A percentile compares a stretch with the other conserved stretches of the same genome.
Evolutionary conservation across 331 rosid genomes (phyloP).

Genomic region (Spiraea crenata): DNA sequence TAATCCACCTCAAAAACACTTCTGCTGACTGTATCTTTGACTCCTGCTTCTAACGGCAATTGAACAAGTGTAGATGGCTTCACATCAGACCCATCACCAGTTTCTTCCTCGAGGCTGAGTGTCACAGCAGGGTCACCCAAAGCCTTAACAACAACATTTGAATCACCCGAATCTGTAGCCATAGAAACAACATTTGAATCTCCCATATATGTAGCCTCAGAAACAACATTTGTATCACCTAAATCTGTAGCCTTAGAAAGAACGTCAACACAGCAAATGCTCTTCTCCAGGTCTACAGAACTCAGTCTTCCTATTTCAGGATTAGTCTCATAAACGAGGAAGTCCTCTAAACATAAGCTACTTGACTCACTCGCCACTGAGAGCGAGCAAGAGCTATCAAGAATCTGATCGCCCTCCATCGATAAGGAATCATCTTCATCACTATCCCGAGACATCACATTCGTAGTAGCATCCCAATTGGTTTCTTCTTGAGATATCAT

Average conservation of each 20-base stretch:
- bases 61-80: constrained; percentile 39
- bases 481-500: constrained; percentile 47
- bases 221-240: constrained; percentile 30
- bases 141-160: constrained; percentile 36
- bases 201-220: constrained; percentile 20
- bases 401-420: constrained; percentile 61
- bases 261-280: constrained; percentile 38
- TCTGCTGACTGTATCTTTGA: constrained; percentile 45
- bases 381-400: constrained; percentile 64
- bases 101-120: constrained; percentile 49
- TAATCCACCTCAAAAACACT: constrained; percentile 86
- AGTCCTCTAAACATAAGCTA: constrained; percentile 71
- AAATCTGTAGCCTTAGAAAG: constrained; percentile 34
- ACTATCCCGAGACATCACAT: constrained; percentile 39
- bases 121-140: constrained; percentile 37
- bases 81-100: constrained; percentile 36
- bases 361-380: constrained; percentile 70
- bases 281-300: constrained; percentile 43
- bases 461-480: constrained; percentile 35
- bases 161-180: constrained; percentile 28
- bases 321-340: constrained; percentile 44
- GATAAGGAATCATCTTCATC: constrained; percentile 79
- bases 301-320: constrained; percentile 43
- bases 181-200: constrained; percentile 28
- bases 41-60: constrained; percentile 49